Conservation (phyloP, 169 alveolate species). For the Cryptosporidium parvum region DNA sequence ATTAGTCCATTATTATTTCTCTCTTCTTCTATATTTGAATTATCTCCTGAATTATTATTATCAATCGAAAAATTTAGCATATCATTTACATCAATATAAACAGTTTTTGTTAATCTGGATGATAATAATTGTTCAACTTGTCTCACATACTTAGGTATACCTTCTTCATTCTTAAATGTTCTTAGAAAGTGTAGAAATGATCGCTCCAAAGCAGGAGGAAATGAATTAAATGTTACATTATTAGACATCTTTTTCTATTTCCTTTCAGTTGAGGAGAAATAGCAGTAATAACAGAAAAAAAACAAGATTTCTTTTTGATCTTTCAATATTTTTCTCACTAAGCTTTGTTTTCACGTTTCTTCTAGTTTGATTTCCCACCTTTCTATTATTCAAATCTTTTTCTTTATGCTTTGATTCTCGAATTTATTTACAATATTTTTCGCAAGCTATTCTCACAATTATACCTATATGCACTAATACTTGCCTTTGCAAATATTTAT, state of each 20-base stretch:
- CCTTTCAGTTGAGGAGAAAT: not conserved
- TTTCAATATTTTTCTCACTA: not conserved
- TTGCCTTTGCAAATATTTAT: conserved; percentile 16
- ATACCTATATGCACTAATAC: conserved; percentile 1
- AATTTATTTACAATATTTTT: not conserved
- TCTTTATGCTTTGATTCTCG: not conserved
- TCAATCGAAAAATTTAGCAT: conserved; percentile 21
- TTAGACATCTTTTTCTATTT: conserved; percentile 5
- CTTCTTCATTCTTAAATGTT: conserved; percentile 23
- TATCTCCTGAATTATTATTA: not conserved
- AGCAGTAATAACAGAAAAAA: not conserved
- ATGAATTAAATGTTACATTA: conserved; percentile 7
- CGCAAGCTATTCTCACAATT: not conserved
- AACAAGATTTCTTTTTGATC: not conserved
- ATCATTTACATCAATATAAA: conserved; percentile 58
- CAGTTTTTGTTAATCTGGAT: conserved; percentile 48
- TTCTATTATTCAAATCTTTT: not conserved
- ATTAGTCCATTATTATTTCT: conserved; percentile 7
- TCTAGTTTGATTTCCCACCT: not conserved
- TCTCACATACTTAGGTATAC: conserved; percentile 47
- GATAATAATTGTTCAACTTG: conserved; percentile 53
- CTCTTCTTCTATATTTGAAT: not conserved
- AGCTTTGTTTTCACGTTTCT: not conserved
- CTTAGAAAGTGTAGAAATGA: conserved; percentile 53
- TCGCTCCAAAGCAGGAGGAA: conserved; percentile 47